Evolutionary conservation across 2,329 filamentous ascomycete genomes (phyloP).

Genomic region (Fusarium keratoplasticum): DNA sequence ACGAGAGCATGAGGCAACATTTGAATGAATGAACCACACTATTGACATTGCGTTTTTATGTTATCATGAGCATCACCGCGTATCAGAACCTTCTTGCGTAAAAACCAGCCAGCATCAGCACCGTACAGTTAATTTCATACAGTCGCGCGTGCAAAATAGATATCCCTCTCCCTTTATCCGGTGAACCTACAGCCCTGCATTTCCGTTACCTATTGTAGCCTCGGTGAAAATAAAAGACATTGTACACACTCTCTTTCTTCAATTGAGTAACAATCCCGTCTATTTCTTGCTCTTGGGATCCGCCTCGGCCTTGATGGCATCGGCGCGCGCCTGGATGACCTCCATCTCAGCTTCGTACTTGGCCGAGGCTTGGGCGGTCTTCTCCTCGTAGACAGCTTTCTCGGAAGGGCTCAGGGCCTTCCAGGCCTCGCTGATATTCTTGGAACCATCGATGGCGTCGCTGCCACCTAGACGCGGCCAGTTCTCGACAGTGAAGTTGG

Average conservation of each 20-base stretch:
- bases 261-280: slow-evolving; percentile 8
- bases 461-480: slow-evolving; percentile 46
- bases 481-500: slow-evolving; percentile 53
- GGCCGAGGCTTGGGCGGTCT: slow-evolving; percentile 29
- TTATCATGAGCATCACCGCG: background rate
- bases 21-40: background rate
- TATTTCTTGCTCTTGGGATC: slow-evolving; percentile 29
- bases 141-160: slow-evolving; percentile 18
- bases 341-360: slow-evolving; percentile 35
- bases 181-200: slow-evolving; percentile 5
- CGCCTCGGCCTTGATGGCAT: slow-evolving; percentile 43
- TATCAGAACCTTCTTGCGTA: background rate
- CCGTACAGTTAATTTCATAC: slow-evolving; percentile 20
- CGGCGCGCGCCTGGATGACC: slow-evolving; percentile 47
- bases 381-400: slow-evolving; percentile 55
- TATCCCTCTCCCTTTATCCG: slow-evolving; percentile 1
- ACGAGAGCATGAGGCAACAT: background rate
- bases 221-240: background rate
- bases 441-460: slow-evolving; percentile 32
- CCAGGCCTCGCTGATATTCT: slow-evolving; percentile 54
- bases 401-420: slow-evolving; percentile 54
- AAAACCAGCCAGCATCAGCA: slow-evolving; percentile 1
- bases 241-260: slow-evolving; percentile 7
- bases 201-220: slow-evolving; percentile 2
- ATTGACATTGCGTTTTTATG: background rate